A percentile compares a stretch with the other conserved stretches of the same genome.
Evolutionary conservation across 164 flowering plant genomes (phyloP).

Genomic region (Macadamia integrifolia): DNA sequence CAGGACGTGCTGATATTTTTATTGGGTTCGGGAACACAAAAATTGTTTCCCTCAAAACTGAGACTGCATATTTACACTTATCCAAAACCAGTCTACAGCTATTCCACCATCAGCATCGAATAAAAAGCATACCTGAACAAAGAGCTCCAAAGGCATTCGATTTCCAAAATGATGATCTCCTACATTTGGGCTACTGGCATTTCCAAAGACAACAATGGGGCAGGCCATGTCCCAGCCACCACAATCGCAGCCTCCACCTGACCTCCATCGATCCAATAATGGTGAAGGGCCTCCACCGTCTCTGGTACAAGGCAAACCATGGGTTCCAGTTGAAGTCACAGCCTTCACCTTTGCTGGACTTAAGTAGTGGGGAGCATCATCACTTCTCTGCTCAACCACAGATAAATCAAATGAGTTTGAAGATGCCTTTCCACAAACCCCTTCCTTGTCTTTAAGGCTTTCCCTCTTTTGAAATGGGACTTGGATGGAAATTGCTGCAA

Average conservation of each 20-base stretch:
- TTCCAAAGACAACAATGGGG: conserved; percentile 55
- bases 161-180: conserved; percentile 27
- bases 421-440: conserved; percentile 15
- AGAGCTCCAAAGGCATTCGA: conserved; percentile 47
- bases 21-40: too few species aligned
- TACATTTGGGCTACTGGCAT: conserved; percentile 18
- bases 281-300: conserved; percentile 51
- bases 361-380: conserved; percentile 8
- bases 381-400: conserved; percentile 23
- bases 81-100: too few species aligned
- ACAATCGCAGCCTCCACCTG: conserved; percentile 94
- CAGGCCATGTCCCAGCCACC: conserved; percentile 99
- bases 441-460: conserved; percentile 43
- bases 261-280: conserved; percentile 81
- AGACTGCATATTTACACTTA: not conserved
- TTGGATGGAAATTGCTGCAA: conserved; percentile 69
- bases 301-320: conserved; percentile 56
- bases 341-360: conserved; percentile 45
- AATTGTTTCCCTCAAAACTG: not conserved
- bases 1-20: too few species aligned
- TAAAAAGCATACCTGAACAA: conserved; percentile 52
- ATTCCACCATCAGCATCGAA: not conserved
- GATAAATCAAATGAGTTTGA: conserved; percentile 24
- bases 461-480: conserved; percentile 63
- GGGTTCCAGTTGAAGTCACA: conserved; percentile 68